Evolutionary conservation across 257 asterid genomes (phyloP).

Genomic region (Solanum bulbocastanum): DNA sequence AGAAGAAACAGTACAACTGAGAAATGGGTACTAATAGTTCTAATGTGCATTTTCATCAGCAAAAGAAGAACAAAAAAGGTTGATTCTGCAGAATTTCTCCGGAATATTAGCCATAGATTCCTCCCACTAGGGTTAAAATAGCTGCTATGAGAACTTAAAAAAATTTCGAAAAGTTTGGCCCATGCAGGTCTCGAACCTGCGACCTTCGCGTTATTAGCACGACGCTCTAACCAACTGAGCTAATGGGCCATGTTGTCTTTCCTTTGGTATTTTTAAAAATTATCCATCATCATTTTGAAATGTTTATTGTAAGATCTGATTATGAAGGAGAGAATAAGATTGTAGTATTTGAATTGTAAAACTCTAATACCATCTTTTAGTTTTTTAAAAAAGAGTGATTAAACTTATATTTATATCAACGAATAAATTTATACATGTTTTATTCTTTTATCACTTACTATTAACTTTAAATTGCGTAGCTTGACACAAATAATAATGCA

Average conservation of each 20-base stretch:
- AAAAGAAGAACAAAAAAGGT: neutral
- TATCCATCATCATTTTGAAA: rapidly evolving
- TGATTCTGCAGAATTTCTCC: neutral
- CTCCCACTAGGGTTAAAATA: neutral
- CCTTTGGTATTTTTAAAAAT: rapidly evolving
- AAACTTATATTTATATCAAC: too few species aligned
- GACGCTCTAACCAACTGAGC: slow-evolving; percentile 36
- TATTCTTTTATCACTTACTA: neutral
- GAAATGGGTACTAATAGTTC: neutral
- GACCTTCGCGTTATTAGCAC: slow-evolving; percentile 34
- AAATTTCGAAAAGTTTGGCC: neutral
- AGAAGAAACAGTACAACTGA: slow-evolving; percentile 4
- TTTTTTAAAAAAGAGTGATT: neutral
- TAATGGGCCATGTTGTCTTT: slow-evolving; percentile 1
- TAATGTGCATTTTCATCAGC: neutral
- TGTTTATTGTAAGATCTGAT: neutral
- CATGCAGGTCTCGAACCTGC: slow-evolving; percentile 32
- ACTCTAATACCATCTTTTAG: neutral
- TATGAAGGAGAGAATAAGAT: neutral
- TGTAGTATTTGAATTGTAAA: neutral
- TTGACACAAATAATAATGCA: neutral
- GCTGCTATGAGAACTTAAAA: neutral
- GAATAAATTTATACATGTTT: neutral
- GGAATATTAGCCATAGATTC: neutral
- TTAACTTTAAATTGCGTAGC: neutral